Percentiles rank a stretch among this genome's conserved stretches.
Evolutionary conservation across 805 yeast species (phyloP).

Genomic region (Ogataea saltuana): DNA sequence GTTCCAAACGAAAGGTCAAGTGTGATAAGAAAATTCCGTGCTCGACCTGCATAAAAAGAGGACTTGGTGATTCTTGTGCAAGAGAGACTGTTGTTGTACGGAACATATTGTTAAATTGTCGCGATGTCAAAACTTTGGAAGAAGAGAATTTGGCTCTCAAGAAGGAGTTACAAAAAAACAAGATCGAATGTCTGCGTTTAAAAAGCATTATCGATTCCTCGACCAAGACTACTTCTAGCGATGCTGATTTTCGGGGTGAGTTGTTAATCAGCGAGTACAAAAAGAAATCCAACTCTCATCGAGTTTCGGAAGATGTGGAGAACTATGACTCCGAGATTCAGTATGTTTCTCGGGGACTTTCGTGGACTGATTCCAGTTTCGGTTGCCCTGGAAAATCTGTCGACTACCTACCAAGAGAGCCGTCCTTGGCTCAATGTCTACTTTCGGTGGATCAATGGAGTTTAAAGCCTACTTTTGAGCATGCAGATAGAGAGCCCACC

Average conservation of each 20-base stretch:
- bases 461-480: neutral
- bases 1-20: constrained; percentile 5
- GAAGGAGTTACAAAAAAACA: neutral
- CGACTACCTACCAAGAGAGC: neutral
- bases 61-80: neutral
- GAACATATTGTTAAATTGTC: constrained; percentile 1
- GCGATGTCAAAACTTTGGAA: neutral
- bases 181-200: neutral
- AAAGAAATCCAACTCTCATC: too few relatives aligned
- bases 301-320: neutral
- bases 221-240: too few relatives aligned
- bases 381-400: neutral
- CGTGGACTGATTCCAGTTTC: neutral
- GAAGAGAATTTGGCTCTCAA: constrained; percentile 1
- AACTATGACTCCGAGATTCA: constrained; percentile 6
- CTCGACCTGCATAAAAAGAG: constrained; percentile 1
- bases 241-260: too few relatives aligned
- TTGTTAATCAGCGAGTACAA: neutral
- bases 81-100: constrained; percentile 3
- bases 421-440: neutral
- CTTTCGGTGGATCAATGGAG: neutral
- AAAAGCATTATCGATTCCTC: neutral
- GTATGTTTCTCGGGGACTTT: constrained; percentile 5
- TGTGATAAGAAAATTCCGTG: constrained; percentile 8
- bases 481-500: neutral